Percentiles rank a stretch among this genome's conserved stretches.
phyloP scores from a whole-genome alignment of 2,329 filamentous ascomycete species.

The Massarina eburnea region DNA sequence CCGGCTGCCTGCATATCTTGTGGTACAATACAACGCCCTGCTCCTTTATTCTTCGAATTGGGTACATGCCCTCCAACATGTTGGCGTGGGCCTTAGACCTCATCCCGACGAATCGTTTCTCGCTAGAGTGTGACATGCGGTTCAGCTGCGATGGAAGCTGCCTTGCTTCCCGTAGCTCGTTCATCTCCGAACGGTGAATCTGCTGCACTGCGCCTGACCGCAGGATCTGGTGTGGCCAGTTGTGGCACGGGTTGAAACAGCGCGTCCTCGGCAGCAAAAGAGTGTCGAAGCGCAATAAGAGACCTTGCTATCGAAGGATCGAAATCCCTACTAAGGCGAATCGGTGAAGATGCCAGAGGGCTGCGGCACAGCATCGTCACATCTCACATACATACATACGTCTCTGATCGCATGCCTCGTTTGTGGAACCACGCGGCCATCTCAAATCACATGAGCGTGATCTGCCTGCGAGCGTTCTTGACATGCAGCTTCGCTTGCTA shows the following conservation, averaged over 20 bases:
- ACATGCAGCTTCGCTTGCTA: constrained; percentile 3
- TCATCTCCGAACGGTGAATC: not conserved
- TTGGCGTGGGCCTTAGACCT: not conserved
- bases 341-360: not conserved
- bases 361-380: not conserved
- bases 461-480: not conserved
- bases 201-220: not conserved
- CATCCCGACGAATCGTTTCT: not conserved
- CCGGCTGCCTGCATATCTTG: not conserved
- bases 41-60: not conserved
- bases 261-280: not conserved
- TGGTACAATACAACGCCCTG: not conserved
- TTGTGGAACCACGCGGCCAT: constrained; percentile 2
- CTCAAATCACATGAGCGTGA: not conserved
- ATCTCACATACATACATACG: not conserved
- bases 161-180: not conserved
- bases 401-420: not conserved
- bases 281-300: not conserved
- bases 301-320: not conserved
- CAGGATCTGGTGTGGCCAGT: not conserved
- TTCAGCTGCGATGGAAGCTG: not conserved
- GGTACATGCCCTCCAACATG: not conserved
- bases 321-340: not conserved
- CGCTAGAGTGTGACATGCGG: not conserved
- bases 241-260: not conserved